phyloP scores from a whole-genome alignment of 2,329 filamentous ascomycete species.

The Pyricularia sp. region DNA sequence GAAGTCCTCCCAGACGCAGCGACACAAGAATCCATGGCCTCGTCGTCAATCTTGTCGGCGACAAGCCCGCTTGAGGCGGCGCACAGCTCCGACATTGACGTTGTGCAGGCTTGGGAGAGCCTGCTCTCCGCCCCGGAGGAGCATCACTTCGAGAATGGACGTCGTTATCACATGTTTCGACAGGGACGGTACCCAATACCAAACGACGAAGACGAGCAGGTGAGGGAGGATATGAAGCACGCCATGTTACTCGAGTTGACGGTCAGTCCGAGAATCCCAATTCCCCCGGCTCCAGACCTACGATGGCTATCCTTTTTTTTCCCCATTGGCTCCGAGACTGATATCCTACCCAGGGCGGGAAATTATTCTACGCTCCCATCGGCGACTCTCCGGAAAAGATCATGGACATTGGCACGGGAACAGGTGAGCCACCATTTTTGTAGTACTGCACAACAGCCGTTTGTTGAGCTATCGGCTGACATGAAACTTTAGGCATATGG shows the following conservation, averaged over 20 bases:
- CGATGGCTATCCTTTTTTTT: background rate
- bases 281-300: background rate
- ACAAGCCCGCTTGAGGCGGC: slow-evolving; percentile 2
- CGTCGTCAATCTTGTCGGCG: background rate
- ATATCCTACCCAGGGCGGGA: slow-evolving; percentile 19
- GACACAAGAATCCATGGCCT: background rate
- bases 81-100: slow-evolving; percentile 7
- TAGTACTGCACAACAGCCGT: background rate
- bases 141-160: slow-evolving; percentile 13
- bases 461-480: background rate
- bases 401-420: slow-evolving; percentile 40
- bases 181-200: slow-evolving; percentile 35
- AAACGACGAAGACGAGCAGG: slow-evolving; percentile 35
- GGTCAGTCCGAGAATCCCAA: slow-evolving; percentile 12
- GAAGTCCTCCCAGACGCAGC: background rate
- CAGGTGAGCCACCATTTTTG: slow-evolving; percentile 20
- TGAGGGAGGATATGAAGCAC: slow-evolving; percentile 35
- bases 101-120: slow-evolving; percentile 9
- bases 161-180: slow-evolving; percentile 31
- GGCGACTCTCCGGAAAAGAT: slow-evolving; percentile 30
- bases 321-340: background rate
- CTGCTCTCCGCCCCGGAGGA: slow-evolving; percentile 9
- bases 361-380: slow-evolving; percentile 29
- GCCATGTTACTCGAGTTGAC: slow-evolving; percentile 33
- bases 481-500: slow-evolving; percentile 32